Evolutionary conservation across 441 rosid species (phyloP).

Genomic region (Adansonia rubrostipa): DNA sequence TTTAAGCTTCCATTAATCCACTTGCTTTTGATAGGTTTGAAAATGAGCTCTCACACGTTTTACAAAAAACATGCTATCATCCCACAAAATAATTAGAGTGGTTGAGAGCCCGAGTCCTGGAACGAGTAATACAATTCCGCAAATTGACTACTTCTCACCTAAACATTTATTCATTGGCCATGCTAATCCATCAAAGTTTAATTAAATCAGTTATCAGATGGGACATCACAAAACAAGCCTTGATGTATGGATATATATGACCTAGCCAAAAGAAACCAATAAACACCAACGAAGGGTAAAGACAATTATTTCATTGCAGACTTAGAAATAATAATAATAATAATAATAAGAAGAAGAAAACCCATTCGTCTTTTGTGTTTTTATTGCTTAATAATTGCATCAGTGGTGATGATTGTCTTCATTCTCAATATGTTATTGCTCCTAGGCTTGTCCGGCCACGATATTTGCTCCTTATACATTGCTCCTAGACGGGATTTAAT

Average conservation of each 20-base stretch:
- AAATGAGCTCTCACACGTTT: not conserved
- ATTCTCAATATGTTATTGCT: not conserved
- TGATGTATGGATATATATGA: not conserved
- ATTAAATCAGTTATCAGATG: constrained; percentile 18
- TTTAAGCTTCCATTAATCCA: not conserved
- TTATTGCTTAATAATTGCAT: constrained; percentile 2
- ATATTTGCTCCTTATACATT: not conserved
- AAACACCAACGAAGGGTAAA: not conserved
- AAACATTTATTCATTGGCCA: not conserved
- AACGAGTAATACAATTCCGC: constrained; percentile 27
- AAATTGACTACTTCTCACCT: constrained; percentile 34
- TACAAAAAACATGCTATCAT: not conserved
- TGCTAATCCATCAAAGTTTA: constrained; percentile 13
- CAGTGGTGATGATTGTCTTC: not conserved
- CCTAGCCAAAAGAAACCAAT: constrained; percentile 9
- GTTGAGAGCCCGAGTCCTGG: constrained; percentile 23
- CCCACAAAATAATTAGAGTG: constrained; percentile 25
- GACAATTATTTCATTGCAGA: constrained; percentile 13
- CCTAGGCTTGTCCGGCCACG: constrained; percentile 7
- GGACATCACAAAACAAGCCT: not conserved
- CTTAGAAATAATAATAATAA: not conserved
- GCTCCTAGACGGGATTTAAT: not conserved
- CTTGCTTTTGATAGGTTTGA: not conserved
- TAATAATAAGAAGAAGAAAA: not conserved
- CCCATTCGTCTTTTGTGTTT: not conserved